phyloP scores from a whole-genome alignment of 371 early-diverging fungal genomes.

The Polyrhizophydium stewartii region DNA sequence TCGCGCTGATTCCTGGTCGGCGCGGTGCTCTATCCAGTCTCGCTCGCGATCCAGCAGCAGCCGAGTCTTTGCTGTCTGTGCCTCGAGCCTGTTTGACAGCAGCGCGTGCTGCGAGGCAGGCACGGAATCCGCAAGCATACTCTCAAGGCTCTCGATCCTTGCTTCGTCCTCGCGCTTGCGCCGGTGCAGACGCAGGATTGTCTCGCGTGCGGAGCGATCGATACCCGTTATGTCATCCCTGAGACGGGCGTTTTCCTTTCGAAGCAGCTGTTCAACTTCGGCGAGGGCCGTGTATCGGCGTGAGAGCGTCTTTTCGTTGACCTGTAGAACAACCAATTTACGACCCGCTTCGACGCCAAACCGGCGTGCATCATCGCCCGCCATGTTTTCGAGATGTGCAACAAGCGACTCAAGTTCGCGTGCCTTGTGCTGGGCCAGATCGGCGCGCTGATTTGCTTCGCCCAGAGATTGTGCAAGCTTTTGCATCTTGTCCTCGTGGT shows the following conservation, averaged over 20 bases:
- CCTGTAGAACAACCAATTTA: slow-evolving; percentile 19
- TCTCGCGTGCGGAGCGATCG: slow-evolving; percentile 20
- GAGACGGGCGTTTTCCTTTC: slow-evolving; percentile 25
- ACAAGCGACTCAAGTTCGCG: slow-evolving; percentile 14
- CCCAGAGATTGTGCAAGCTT: slow-evolving; percentile 5
- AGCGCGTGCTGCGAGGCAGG: slow-evolving; percentile 14
- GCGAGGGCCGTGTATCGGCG: slow-evolving; percentile 23
- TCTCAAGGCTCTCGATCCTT: slow-evolving; percentile 7
- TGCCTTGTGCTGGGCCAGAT: slow-evolving; percentile 2
- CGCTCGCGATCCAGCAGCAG: slow-evolving; percentile 31
- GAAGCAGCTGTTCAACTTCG: slow-evolving; percentile 15
- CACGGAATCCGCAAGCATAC: slow-evolving; percentile 23
- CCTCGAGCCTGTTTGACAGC: slow-evolving; percentile 18
- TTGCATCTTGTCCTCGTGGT: slow-evolving; percentile 4
- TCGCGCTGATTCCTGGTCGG: background rate
- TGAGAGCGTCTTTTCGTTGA: slow-evolving; percentile 27
- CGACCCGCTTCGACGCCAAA: slow-evolving; percentile 23
- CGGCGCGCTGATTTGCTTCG: slow-evolving; percentile 7
- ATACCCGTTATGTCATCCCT: slow-evolving; percentile 7
- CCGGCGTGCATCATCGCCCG: background rate
- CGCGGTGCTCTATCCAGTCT: slow-evolving; percentile 22
- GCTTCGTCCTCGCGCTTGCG: slow-evolving; percentile 5
- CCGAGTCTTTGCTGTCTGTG: slow-evolving; percentile 23
- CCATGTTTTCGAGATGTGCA: background rate
- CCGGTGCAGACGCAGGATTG: slow-evolving; percentile 17